Percentiles rank a stretch among this genome's conserved stretches.
These are phyloP conservation scores for Chondrus crispus DNA, from an alignment of 23 red algal species.

Conservation along the genomic window DNA sequence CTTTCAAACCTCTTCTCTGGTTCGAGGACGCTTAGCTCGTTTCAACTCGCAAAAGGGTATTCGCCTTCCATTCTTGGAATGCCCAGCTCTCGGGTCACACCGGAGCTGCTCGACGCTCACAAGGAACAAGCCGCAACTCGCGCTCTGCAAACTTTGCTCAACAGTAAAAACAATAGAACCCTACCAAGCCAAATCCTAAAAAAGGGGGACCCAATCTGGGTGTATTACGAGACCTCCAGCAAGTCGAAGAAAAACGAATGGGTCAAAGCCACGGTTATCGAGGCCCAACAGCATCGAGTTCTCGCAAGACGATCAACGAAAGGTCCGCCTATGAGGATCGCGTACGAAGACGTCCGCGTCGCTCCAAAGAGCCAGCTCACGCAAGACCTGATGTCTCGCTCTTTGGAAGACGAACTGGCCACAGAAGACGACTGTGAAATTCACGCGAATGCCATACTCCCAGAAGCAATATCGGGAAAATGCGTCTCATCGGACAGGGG, in stretches of 20 bases:
- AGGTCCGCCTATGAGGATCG: neutral
- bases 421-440: too few relatives aligned
- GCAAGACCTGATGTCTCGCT: neutral
- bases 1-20: neutral
- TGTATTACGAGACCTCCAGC: neutral
- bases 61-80: neutral
- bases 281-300: neutral
- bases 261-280: neutral
- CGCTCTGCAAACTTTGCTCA: neutral
- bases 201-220: neutral
- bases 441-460: too few relatives aligned
- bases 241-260: neutral
- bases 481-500: too few relatives aligned
- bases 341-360: neutral
- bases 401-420: neutral
- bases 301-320: neutral
- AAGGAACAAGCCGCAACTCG: neutral
- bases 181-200: neutral
- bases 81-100: neutral
- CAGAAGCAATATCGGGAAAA: too few relatives aligned
- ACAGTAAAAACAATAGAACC: neutral
- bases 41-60: conserved; percentile 6
- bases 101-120: conserved; percentile 3
- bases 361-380: neutral
- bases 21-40: conserved; percentile 16